Evolutionary conservation across 1,284 basidiomycete genomes (phyloP).

Genomic region (Pseudozyma sp.): DNA sequence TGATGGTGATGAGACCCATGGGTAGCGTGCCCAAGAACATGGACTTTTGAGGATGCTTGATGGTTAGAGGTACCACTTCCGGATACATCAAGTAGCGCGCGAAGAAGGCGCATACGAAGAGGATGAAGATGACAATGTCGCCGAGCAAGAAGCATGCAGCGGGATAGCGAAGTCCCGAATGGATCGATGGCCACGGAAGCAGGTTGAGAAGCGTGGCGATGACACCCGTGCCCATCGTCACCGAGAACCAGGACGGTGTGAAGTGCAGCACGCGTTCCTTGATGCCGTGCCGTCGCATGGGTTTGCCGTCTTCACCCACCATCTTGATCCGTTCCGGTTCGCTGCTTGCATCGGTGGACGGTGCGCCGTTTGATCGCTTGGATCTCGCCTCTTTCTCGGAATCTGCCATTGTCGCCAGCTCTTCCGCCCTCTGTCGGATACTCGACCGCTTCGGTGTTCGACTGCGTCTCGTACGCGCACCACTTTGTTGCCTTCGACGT

Average conservation of each 20-base stretch:
- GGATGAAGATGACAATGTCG: conserved; percentile 50
- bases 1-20: conserved; percentile 60
- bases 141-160: conserved; percentile 41
- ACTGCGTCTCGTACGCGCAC: not conserved
- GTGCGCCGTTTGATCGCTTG: conserved; percentile 1
- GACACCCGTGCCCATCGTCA: conserved; percentile 60
- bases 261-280: conserved; percentile 53
- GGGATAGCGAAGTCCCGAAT: conserved; percentile 35
- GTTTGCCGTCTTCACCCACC: conserved; percentile 44
- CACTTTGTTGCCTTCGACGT: conserved; percentile 13
- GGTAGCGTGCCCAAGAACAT: conserved; percentile 58
- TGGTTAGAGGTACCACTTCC: conserved; percentile 55
- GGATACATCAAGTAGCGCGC: conserved; percentile 57
- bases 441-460: conserved; percentile 5
- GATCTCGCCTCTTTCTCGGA: conserved; percentile 29
- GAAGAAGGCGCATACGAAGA: conserved; percentile 49
- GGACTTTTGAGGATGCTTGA: conserved; percentile 60
- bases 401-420: conserved; percentile 35
- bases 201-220: conserved; percentile 51
- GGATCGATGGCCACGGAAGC: conserved; percentile 47
- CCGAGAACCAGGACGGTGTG: conserved; percentile 59
- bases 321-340: conserved; percentile 37
- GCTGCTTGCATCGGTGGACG: conserved; percentile 5
- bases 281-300: conserved; percentile 40
- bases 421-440: conserved; percentile 30